Conservation (phyloP, 208 protist genomes). For the Vickermania ingenoplastis region DNA sequence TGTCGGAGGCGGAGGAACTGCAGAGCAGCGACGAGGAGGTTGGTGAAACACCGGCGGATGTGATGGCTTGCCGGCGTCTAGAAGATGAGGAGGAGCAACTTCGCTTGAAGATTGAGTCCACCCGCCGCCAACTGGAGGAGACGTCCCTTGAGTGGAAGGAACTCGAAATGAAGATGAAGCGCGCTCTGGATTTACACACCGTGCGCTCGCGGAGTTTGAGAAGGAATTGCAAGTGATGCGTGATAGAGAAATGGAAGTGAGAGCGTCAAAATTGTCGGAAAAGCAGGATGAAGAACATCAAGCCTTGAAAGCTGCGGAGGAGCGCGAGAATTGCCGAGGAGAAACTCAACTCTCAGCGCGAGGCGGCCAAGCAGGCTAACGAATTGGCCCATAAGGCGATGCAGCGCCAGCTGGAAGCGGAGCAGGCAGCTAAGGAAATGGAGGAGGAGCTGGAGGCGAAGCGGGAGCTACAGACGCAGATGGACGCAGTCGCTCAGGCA, state of each 20-base stretch:
- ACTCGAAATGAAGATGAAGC: not conserved
- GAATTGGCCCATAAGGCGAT: constrained; percentile 45
- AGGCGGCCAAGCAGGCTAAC: constrained; percentile 45
- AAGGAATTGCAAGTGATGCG: constrained; percentile 19
- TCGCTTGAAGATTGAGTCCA: not conserved
- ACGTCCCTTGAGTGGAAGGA: not conserved
- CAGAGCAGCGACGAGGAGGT: not conserved
- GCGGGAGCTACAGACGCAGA: constrained; percentile 41
- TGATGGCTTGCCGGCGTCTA: constrained; percentile 5
- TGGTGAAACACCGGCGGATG: constrained; percentile 2
- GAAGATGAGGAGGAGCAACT: not conserved
- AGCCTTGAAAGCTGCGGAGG: constrained; percentile 10
- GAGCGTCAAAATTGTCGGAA: constrained; percentile 4
- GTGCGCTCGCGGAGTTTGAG: not conserved
- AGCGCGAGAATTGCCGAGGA: constrained; percentile 27
- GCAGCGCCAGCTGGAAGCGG: constrained; percentile 45
- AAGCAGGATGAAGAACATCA: constrained; percentile 3
- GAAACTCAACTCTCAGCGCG: constrained; percentile 44
- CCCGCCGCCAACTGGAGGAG: not conserved
- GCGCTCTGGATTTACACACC: not conserved
- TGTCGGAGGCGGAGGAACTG: too few species aligned
- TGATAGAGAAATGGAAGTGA: constrained; percentile 8
- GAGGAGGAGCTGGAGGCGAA: constrained; percentile 56
- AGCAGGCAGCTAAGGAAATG: constrained; percentile 41
- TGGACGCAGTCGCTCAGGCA: constrained; percentile 4